Base-by-base conservation (phyloP, 306 rosid species). In the Cyamopsis tetragonoloba region DNA sequence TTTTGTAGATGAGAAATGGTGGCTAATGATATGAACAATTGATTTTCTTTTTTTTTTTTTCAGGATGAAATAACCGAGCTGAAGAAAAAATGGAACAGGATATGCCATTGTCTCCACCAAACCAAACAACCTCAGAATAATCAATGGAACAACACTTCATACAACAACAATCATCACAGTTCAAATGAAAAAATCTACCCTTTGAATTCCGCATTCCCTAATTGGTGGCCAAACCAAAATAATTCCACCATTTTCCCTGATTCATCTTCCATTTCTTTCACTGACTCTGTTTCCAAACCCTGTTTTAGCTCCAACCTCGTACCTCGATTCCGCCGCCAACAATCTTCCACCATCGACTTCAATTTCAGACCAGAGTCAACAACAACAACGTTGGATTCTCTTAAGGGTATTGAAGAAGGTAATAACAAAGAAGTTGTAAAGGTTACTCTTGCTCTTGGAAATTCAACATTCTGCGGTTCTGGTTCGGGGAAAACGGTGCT, bases 331-430 rank as follows among this genome's bases (percentile, higher is more conserved):
- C 61, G 88, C 68, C 77, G 86, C 18, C 91, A 89, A n/a, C 87
- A 90, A 69, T 86, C 99, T 12, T 86, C 85, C 82, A 85, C 86
- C 50, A 89, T 87, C 27, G 96, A 93, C 81, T 93, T 93, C 87
- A 90, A 83, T 56, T 88, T 89, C 62, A 72, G 66, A 23, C 15
- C 79, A 68, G 79, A 4, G 7, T 4, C 38, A 78, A 43, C 81
- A 19, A 18, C 71, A 11, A 27, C 86, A 41, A 78, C 77, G 53
- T 79, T 86, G 86, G 83, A 84, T 54, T 79, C 77, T 39, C 82
- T 83, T 37, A 81, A 66, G 70, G 61, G 78, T 37, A 79, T 55
- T 67, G 95, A 88, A 76, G 91, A 73, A 48, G 83, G 34, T 54
- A 54, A 28, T 18, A 58, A n/a, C n/a, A n/a, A n/a, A n/a, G n/a